Evolutionary conservation across 164 flowering plant genomes (phyloP), one percentile per base, ranked within the genome.

Genomic region (Vitis rupestris): DNA sequence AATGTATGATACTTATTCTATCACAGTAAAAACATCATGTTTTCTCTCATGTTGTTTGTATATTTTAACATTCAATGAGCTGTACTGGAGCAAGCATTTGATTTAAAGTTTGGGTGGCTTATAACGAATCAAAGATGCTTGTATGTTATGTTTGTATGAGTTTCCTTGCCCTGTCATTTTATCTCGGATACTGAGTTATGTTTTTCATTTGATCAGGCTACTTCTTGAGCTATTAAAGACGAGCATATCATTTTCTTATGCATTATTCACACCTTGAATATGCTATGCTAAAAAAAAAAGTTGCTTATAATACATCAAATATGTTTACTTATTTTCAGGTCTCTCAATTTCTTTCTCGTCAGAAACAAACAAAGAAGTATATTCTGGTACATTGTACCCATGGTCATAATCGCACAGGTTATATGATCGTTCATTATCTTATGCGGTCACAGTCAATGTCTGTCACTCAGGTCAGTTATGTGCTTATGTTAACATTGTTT

Each of bases 341-440:
- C 37, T 64, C 82, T 50, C 93, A 89, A 64, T 96, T 88, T 72
- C 67, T 84, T n/a, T 70, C 75, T 53, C 93, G 93, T 58, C 97
- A 85, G 63, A 90, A 85, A 72, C 88, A 81, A 37, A 59, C 90
- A 30, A 93, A 89, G 83, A 96, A 87, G 76, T 83, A 78, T 79
- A 79, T 90, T 77, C 85, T 96, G 73, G 97, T 96, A 13, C 99
- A 96, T 61, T 96, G 99, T 70, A 96, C 99, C 8, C 99, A 93
- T 80, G 99, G 99, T 64, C 97, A 92, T 76, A 96, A 96, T 71
- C 97, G 99, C 29, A 96, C 99, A n/a, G 99, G 99, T 59, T 96
- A 77, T 69, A 96, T 96, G 99, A 92, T 92, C 17, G 76, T 87
- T 72, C 91, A 96, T 74, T 93, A 78, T 82, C 97, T 93, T 55